Conservation (phyloP, 202 grass and related monocot species). For the Schoenoplectus tabernaemontani region DNA sequence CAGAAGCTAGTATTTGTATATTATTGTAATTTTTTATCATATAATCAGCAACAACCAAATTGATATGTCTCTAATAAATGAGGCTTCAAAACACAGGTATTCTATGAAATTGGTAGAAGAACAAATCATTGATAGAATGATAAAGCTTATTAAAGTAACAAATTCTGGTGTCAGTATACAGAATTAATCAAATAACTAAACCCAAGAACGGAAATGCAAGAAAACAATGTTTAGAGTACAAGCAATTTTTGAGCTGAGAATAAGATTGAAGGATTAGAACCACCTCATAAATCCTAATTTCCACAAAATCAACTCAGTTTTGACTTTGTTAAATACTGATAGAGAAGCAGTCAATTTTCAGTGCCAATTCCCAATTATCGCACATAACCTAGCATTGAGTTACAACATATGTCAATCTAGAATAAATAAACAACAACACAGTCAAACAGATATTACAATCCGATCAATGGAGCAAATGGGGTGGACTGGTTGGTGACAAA, state of each 20-base stretch:
- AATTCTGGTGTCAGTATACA: background rate
- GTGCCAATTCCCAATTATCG: background rate
- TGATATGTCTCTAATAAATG: background rate
- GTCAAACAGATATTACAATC: background rate
- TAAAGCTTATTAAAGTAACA: no score
- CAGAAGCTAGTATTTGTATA: background rate
- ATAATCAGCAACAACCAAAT: background rate
- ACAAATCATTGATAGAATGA: background rate
- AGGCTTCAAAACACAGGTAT: background rate
- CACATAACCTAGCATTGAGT: background rate
- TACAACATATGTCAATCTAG: background rate
- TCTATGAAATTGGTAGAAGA: background rate
- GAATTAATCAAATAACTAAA: background rate
- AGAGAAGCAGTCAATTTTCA: background rate
- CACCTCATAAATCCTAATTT: slow-evolving; percentile 3
- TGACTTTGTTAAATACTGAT: background rate
- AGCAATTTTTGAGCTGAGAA: background rate
- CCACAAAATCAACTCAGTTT: background rate
- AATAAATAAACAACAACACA: background rate
- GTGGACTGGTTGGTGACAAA: background rate
- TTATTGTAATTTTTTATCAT: background rate
- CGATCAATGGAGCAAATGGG: background rate
- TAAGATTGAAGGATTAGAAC: background rate
- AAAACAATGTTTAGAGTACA: background rate
- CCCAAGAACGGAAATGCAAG: background rate